phyloP scores from a whole-genome alignment of 768 basidiomycete genomes.

The Leccinum aurantiacum region DNA sequence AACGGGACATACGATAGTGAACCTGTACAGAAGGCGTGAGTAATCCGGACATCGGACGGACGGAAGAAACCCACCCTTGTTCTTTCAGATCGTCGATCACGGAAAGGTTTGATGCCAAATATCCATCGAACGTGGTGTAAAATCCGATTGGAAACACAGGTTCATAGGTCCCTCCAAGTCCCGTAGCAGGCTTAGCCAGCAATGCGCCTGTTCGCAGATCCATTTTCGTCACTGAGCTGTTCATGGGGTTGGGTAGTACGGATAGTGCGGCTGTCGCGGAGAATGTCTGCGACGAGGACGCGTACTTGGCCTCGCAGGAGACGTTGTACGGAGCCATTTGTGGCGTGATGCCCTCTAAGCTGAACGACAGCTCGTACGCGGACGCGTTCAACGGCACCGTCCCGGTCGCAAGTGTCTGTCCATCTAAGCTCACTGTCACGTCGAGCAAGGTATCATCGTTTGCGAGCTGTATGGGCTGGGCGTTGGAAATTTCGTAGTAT shows the following conservation, averaged over 20 bases:
- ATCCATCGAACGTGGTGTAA: conserved; percentile 44
- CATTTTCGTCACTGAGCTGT: conserved; percentile 63
- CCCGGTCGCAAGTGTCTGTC: conserved; percentile 43
- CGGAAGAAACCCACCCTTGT: conserved; percentile 25
- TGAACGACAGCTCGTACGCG: conserved; percentile 49
- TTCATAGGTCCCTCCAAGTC: conserved; percentile 48
- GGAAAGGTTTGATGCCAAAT: conserved; percentile 21
- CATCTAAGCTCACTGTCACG: conserved; percentile 48
- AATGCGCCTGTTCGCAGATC: conserved; percentile 59
- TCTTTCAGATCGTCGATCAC: conserved; percentile 34
- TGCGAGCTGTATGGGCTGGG: conserved; percentile 40
- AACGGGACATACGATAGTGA: conserved; percentile 34
- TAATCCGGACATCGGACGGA: background rate
- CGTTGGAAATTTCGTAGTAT: conserved; percentile 46
- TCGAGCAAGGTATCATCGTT: conserved; percentile 25
- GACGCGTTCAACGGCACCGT: conserved; percentile 52
- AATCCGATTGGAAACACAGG: conserved; percentile 50
- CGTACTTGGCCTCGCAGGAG: conserved; percentile 28
- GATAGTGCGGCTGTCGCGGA: conserved; percentile 44
- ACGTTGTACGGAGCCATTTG: conserved; percentile 33
- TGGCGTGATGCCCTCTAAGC: conserved; percentile 46
- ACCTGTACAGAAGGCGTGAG: conserved; percentile 11
- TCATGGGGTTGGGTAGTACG: conserved; percentile 48
- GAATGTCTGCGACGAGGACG: conserved; percentile 44
- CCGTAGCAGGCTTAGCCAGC: conserved; percentile 50